Evolutionary conservation across 768 basidiomycete species (phyloP), one percentile per base, ranked within the genome.

Genomic region (Mycena maculata): DNA sequence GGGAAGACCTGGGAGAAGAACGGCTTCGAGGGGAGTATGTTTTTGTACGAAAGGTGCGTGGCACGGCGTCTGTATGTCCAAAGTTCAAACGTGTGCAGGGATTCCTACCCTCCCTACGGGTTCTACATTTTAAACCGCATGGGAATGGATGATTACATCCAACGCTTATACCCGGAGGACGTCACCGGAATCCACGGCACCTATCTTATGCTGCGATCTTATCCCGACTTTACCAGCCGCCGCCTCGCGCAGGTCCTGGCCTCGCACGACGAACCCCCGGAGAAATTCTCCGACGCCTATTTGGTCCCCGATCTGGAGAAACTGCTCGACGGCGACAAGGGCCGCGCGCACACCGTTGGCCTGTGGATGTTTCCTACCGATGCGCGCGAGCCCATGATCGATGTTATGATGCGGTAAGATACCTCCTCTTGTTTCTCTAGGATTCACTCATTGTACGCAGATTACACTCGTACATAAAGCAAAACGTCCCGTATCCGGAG

Each of bases 1-100:
- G 91, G 82, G 9, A 79, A 85, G 72, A 90, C 88, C 74, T 95
- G 93, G 93, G 88, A 89, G 77, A 94, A 93, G 77, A 87, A 91
- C 66, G 93, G 93, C 45, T 92, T 79, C 75, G 93, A 95, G 76
- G 94, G 93, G n/a, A 91, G 87, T 79, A 93, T 95, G 89, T 95
- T 95, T 79, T 82, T 95, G 71, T 93, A 92, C 73, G 93, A 95
- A 81, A 84, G 93, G 93, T 93, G 71, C 70, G 87, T 82, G 33
- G 57, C 48, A 39, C 28, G 60, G 60, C 66, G 20, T 60, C n/a
- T 22, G 2, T 38, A 18, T 39, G 42, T 18, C 42, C 18, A 3
- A 38, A 70, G 71, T 66, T n/a, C 45, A 42, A 67, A 36, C 44
- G 55, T 63, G 71, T 66, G 36, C 71, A 94, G 93, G 73, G 85